These are phyloP conservation scores for Yamadazyma tumulicola DNA, from an alignment of 805 yeast species.

Conservation along the genomic window DNA sequence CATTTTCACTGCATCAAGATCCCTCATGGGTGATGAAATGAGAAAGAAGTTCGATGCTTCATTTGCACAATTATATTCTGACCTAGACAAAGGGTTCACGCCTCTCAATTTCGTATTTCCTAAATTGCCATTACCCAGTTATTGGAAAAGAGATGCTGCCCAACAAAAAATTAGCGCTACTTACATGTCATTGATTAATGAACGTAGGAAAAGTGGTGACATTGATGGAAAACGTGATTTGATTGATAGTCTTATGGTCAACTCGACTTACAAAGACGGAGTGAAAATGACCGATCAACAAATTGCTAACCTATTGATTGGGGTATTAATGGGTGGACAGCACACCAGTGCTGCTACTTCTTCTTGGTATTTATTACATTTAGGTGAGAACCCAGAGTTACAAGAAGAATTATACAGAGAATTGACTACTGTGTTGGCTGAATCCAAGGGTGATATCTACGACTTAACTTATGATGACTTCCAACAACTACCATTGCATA, in stretches of 20 bases:
- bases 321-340: constrained; percentile 98
- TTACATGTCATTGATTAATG: constrained; percentile 71
- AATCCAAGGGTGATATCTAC: constrained; percentile 40
- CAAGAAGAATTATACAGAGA: constrained; percentile 81
- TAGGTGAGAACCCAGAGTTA: constrained; percentile 81
- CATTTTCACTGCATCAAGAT: constrained; percentile 91
- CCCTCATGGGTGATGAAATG: constrained; percentile 88
- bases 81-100: constrained; percentile 94
- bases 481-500: constrained; percentile 76
- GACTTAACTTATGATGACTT: constrained; percentile 80
- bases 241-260: constrained; percentile 80
- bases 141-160: constrained; percentile 82
- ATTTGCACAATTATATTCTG: constrained; percentile 82
- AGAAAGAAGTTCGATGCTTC: constrained; percentile 76
- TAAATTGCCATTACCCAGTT: constrained; percentile 82
- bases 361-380: constrained; percentile 89
- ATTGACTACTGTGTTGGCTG: constrained; percentile 59
- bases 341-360: constrained; percentile 96
- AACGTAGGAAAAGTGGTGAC: constrained; percentile 75
- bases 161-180: constrained; percentile 77
- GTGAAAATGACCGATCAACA: constrained; percentile 91
- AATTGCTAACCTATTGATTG: constrained; percentile 86
- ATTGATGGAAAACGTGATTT: constrained; percentile 77
- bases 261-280: constrained; percentile 89
- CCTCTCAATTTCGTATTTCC: constrained; percentile 96